phyloP scores from a whole-genome alignment of 2,329 filamentous ascomycete genomes.

The Aspergillus sp. region DNA sequence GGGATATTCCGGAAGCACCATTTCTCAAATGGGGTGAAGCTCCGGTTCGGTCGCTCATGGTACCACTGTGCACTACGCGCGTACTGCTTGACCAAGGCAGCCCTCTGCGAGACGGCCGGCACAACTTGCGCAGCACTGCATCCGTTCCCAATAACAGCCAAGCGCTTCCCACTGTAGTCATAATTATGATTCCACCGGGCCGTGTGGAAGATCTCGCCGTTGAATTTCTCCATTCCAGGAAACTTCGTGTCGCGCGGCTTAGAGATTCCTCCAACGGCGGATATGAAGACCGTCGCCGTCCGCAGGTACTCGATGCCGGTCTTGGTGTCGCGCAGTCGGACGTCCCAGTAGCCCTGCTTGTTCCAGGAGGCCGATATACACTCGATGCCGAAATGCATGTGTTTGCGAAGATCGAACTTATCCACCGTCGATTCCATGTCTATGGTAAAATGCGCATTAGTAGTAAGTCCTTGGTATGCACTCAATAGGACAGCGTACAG shows the following conservation, averaged over 20 bases:
- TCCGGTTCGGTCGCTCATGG: slow-evolving; percentile 33
- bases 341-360: slow-evolving; percentile 7
- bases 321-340: slow-evolving; percentile 5
- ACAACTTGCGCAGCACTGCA: slow-evolving; percentile 33
- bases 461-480: too few species aligned
- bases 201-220: slow-evolving; percentile 30
- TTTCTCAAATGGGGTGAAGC: slow-evolving; percentile 29
- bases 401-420: slow-evolving; percentile 14
- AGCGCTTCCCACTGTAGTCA: slow-evolving; percentile 25
- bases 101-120: slow-evolving; percentile 22
- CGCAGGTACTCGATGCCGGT: slow-evolving; percentile 11
- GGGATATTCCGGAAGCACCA: slow-evolving; percentile 27
- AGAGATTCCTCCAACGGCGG: slow-evolving; percentile 28
- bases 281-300: slow-evolving; percentile 19
- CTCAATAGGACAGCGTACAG: neutral
- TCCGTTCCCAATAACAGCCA: slow-evolving; percentile 35
- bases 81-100: slow-evolving; percentile 26
- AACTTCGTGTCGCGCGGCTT: slow-evolving; percentile 26
- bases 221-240: slow-evolving; percentile 28
- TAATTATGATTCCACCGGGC: slow-evolving; percentile 28
- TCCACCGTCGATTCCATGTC: slow-evolving; percentile 11
- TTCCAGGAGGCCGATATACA: slow-evolving; percentile 13
- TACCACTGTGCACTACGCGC: slow-evolving; percentile 32
- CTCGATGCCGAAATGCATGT: slow-evolving; percentile 16
- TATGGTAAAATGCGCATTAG: neutral